A percentile compares a stretch with the other conserved stretches of the same genome.
phyloP scores from a whole-genome alignment of 345 rosid genomes.

The Citrus maxima region DNA sequence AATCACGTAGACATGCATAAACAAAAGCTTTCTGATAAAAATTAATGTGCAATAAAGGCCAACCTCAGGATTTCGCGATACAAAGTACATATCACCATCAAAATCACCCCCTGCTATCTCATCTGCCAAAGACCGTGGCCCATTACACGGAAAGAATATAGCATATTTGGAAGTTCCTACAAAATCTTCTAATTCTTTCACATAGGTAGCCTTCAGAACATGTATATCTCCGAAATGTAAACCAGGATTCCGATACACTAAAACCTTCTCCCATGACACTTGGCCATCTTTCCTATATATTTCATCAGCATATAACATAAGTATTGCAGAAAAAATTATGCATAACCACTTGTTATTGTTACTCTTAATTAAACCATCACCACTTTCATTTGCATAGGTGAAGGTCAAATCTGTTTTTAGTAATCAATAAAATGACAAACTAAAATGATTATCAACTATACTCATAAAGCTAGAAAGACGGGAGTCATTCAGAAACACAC shows the following conservation, averaged over 20 bases:
- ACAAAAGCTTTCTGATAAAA: not conserved
- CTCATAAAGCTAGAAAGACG: not conserved
- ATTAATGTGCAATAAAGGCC: conserved; percentile 8
- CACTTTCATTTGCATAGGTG: not conserved
- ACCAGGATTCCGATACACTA: conserved; percentile 85
- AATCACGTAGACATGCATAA: not conserved
- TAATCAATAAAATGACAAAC: not conserved
- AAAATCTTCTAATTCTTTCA: conserved; percentile 44
- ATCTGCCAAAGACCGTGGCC: conserved; percentile 73
- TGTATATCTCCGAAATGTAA: conserved; percentile 86
- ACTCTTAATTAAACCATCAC: not conserved
- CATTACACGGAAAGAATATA: conserved; percentile 62
- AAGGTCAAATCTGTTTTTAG: not conserved
- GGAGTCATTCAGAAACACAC: not conserved
- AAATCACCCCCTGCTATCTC: conserved; percentile 82
- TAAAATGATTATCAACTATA: not conserved
- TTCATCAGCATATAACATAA: not conserved
- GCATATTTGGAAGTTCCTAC: conserved; percentile 77
- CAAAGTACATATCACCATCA: conserved; percentile 75
- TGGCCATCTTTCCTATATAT: conserved; percentile 60
- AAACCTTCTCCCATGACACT: conserved; percentile 60
- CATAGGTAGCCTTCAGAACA: conserved; percentile 55
- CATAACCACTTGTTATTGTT: not conserved
- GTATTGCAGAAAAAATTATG: not conserved
- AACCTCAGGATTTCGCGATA: conserved; percentile 76